Conservation (phyloP, 1,284 basidiomycete species). For the Xerocomus nothofagi region DNA sequence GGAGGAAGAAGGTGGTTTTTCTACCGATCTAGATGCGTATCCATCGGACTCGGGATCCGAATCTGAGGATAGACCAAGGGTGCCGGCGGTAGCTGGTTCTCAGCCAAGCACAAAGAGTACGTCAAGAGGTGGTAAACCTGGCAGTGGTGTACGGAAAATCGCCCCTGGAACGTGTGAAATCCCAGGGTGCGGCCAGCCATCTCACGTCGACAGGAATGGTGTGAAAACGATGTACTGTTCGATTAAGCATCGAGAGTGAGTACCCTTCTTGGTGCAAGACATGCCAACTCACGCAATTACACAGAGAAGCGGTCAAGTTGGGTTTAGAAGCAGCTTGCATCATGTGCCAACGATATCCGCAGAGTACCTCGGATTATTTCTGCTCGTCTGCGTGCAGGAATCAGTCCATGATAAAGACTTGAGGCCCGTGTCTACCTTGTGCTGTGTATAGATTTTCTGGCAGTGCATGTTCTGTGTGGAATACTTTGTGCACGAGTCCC, state of each 20-base stretch:
- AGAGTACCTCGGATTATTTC: constrained; percentile 34
- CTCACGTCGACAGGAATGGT: constrained; percentile 30
- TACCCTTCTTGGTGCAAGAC: background rate
- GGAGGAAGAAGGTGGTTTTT: constrained; percentile 17
- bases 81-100: constrained; percentile 6
- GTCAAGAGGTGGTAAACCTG: constrained; percentile 14
- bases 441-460: background rate
- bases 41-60: constrained; percentile 34
- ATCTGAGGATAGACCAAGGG: constrained; percentile 22
- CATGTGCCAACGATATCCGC: constrained; percentile 36
- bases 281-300: constrained; percentile 9
- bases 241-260: constrained; percentile 34
- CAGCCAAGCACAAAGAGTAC: constrained; percentile 13
- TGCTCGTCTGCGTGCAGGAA: constrained; percentile 34
- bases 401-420: constrained; percentile 35
- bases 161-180: constrained; percentile 25
- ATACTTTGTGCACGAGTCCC: background rate
- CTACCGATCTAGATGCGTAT: constrained; percentile 35
- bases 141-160: constrained; percentile 3
- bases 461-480: background rate
- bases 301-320: constrained; percentile 33
- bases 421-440: constrained; percentile 7
- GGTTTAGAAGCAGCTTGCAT: constrained; percentile 34
- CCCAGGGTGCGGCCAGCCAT: constrained; percentile 26
- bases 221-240: constrained; percentile 34